These are phyloP conservation scores for Eimeria maxima DNA, from an alignment of 169 alveolate species.

Conservation along the genomic window DNA sequence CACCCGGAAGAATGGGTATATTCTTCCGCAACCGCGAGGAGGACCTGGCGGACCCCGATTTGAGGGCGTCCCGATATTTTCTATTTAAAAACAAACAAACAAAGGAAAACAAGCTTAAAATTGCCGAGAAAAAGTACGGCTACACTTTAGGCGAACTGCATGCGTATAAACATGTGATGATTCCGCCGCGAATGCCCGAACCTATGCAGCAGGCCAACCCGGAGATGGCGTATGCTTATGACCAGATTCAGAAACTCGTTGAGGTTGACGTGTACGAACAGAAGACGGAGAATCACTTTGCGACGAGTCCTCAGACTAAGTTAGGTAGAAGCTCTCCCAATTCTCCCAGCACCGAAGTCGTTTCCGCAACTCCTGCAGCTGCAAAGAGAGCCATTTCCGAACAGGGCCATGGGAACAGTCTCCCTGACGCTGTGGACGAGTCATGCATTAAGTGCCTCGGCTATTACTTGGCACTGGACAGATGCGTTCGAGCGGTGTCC, in stretches of 20 bases:
- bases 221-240: slow-evolving; percentile 40
- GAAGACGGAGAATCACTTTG: slow-evolving; percentile 71
- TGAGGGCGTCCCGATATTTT: slow-evolving; percentile 68
- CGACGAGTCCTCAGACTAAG: neutral
- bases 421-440: slow-evolving; percentile 3
- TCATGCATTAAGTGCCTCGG: slow-evolving; percentile 60
- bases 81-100: slow-evolving; percentile 59
- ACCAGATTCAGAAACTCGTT: slow-evolving; percentile 65
- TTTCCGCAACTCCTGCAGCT: neutral
- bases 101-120: slow-evolving; percentile 53
- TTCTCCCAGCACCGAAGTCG: neutral
- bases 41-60: slow-evolving; percentile 71
- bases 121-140: slow-evolving; percentile 66
- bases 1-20: slow-evolving; percentile 28
- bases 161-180: slow-evolving; percentile 67
- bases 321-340: neutral
- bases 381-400: neutral
- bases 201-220: slow-evolving; percentile 38
- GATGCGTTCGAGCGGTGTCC: slow-evolving; percentile 75
- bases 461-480: slow-evolving; percentile 67
- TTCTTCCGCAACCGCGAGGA: slow-evolving; percentile 59
- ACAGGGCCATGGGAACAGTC: neutral
- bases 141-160: slow-evolving; percentile 73
- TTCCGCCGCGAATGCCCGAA: slow-evolving; percentile 60
- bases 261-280: slow-evolving; percentile 47